Conservation (phyloP, 805 yeast genomes). For the Wickerhamiella allomyrinae region DNA sequence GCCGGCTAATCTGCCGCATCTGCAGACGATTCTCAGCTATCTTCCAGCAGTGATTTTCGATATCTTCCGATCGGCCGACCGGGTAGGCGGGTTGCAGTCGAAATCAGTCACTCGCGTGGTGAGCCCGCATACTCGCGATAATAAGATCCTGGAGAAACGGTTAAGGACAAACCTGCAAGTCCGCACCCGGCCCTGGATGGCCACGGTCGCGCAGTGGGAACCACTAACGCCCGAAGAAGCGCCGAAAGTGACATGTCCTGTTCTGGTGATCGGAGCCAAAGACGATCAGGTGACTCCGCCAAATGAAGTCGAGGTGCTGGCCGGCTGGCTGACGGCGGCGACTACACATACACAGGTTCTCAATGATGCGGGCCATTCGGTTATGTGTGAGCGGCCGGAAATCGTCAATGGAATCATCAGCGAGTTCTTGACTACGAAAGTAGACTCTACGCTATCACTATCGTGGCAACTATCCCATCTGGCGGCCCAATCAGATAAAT, state of each 20-base stretch:
- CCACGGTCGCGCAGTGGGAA: slow-evolving; percentile 38
- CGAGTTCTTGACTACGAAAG: slow-evolving; percentile 37
- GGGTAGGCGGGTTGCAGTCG: slow-evolving; percentile 48
- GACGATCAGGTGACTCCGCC: slow-evolving; percentile 44
- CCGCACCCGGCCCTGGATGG: slow-evolving; percentile 37
- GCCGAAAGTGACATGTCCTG: slow-evolving; percentile 28
- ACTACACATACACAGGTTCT: slow-evolving; percentile 20
- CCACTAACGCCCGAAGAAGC: slow-evolving; percentile 34
- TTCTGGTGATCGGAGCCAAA: slow-evolving; percentile 45
- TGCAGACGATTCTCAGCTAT: slow-evolving; percentile 15
- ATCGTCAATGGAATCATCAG: slow-evolving; percentile 45
- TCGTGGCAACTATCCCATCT: slow-evolving; percentile 53
- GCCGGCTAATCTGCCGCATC: background rate
- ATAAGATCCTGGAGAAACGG: slow-evolving; percentile 39
- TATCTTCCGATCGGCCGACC: slow-evolving; percentile 40
- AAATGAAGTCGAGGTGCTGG: slow-evolving; percentile 23
- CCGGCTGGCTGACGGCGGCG: slow-evolving; percentile 20
- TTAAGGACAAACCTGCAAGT: slow-evolving; percentile 60
- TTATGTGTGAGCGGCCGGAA: slow-evolving; percentile 51
- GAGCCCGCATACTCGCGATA: slow-evolving; percentile 21
- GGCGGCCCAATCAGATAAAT: slow-evolving; percentile 45
- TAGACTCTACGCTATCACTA: slow-evolving; percentile 43
- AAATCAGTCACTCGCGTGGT: slow-evolving; percentile 46
- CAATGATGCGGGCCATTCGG: slow-evolving; percentile 46
- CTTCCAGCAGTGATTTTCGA: slow-evolving; percentile 33